Percentiles rank a stretch among this genome's conserved stretches.
Evolutionary conservation across 108 stramenopile species (phyloP).

Genomic region (Nannochloropsis granulata): DNA sequence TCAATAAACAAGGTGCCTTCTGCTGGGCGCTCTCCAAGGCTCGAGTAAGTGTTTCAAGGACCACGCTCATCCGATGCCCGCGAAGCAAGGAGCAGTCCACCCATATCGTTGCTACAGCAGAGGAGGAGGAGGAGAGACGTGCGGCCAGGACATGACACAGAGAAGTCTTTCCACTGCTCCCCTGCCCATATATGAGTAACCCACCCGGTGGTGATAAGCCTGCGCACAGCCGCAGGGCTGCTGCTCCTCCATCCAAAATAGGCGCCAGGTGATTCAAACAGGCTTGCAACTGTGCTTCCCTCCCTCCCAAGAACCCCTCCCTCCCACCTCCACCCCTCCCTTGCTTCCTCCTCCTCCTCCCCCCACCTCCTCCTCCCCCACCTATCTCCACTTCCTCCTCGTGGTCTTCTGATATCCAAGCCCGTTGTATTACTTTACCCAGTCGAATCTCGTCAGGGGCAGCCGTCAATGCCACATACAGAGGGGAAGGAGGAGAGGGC

Average conservation of each 20-base stretch:
- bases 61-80: neutral
- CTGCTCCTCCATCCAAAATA: neutral
- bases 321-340: neutral
- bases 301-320: neutral
- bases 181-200: conserved; percentile 1
- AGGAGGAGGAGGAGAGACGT: neutral
- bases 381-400: neutral
- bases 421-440: neutral
- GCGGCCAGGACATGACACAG: neutral
- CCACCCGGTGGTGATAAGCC: neutral
- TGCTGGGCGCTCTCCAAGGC: neutral
- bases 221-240: neutral
- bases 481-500: neutral
- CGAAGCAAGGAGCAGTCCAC: neutral
- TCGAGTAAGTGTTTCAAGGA: neutral
- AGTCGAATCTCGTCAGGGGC: neutral
- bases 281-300: neutral
- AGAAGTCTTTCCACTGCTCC: conserved; percentile 10
- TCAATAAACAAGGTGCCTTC: conserved; percentile 2
- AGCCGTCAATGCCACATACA: neutral
- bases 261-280: neutral
- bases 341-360: neutral
- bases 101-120: neutral
- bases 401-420: neutral
- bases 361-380: neutral